These are phyloP conservation scores for Pseudocercospora macadamiae DNA, from an alignment of 2,329 filamentous ascomycete species.

Conservation along the genomic window DNA sequence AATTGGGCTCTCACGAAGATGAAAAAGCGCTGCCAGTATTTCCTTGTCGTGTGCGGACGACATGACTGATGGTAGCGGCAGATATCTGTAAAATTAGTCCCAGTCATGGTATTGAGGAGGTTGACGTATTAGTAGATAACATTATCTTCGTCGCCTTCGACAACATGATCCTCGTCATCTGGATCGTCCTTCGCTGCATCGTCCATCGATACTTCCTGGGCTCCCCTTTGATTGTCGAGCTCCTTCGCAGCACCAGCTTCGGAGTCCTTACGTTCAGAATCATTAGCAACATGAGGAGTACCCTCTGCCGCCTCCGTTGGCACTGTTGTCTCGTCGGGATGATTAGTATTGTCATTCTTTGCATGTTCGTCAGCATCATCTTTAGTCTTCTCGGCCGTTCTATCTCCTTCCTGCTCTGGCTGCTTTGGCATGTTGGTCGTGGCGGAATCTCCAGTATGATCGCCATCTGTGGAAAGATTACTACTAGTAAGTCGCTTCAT, in stretches of 20 bases:
- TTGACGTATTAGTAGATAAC: slow-evolving; percentile 74
- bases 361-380: slow-evolving; percentile 13
- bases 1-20: too few relatives aligned
- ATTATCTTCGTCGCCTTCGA: slow-evolving; percentile 85
- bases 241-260: not conserved
- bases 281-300: not conserved
- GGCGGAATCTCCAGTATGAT: slow-evolving; percentile 3
- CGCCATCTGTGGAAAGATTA: slow-evolving; percentile 2
- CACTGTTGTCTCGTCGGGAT: not conserved
- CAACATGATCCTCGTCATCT: slow-evolving; percentile 76
- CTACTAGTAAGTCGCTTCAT: not conserved
- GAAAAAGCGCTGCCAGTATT: too few relatives aligned
- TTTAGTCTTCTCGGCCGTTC: not conserved
- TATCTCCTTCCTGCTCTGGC: not conserved
- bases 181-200: slow-evolving; percentile 30
- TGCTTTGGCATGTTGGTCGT: not conserved
- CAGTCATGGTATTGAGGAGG: not conserved
- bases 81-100: too few relatives aligned
- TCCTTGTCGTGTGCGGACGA: too few relatives aligned
- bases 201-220: slow-evolving; percentile 20
- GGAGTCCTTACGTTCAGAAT: not conserved
- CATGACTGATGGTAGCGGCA: too few relatives aligned
- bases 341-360: slow-evolving; percentile 11
- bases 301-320: slow-evolving; percentile 16
- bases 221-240: not conserved